A percentile compares a stretch with the other conserved stretches of the same genome.
These are phyloP conservation scores for Sergeia podlipaevii DNA, from an alignment of 208 protist species.

Conservation along the genomic window DNA sequence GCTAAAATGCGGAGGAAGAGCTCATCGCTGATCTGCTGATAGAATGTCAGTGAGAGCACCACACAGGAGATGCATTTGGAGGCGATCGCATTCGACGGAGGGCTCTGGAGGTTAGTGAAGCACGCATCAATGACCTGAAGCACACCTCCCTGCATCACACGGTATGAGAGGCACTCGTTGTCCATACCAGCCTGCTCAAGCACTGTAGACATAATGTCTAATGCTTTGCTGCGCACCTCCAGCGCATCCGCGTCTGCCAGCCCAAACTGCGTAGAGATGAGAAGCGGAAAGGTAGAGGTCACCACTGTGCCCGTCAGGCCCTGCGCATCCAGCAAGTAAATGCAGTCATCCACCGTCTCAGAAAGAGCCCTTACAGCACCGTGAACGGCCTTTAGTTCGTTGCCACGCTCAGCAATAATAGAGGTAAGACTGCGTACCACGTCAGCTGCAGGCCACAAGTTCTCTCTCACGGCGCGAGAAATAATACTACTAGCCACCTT, in stretches of 20 bases:
- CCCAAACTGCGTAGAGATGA: conserved; percentile 22
- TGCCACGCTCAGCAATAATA: conserved; percentile 29
- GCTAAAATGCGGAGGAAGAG: conserved; percentile 48
- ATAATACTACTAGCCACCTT: conserved; percentile 72
- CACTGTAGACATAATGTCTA: conserved; percentile 49
- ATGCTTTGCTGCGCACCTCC: conserved; percentile 52
- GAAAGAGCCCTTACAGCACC: conserved; percentile 71
- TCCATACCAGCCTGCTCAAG: conserved; percentile 67
- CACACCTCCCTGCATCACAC: conserved; percentile 38
- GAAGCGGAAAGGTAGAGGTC: conserved; percentile 30
- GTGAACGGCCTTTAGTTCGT: conserved; percentile 45
- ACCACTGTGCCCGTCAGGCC: conserved; percentile 52
- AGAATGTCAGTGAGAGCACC: conserved; percentile 59
- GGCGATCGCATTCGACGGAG: conserved; percentile 38
- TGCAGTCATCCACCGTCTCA: conserved; percentile 68
- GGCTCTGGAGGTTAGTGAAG: conserved; percentile 56
- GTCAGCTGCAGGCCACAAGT: conserved; percentile 33
- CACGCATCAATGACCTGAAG: conserved; percentile 48
- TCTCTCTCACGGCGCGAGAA: conserved; percentile 66
- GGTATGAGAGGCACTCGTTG: conserved; percentile 46
- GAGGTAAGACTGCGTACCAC: conserved; percentile 38
- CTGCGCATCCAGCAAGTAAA: conserved; percentile 49
- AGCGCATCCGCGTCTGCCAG: conserved; percentile 9
- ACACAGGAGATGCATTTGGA: conserved; percentile 60
- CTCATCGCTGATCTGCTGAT: conserved; percentile 46